A percentile compares a stretch with the other conserved stretches of the same genome.
phyloP scores from a whole-genome alignment of 805 yeast genomes.

The Candida arabinofermentans region DNA sequence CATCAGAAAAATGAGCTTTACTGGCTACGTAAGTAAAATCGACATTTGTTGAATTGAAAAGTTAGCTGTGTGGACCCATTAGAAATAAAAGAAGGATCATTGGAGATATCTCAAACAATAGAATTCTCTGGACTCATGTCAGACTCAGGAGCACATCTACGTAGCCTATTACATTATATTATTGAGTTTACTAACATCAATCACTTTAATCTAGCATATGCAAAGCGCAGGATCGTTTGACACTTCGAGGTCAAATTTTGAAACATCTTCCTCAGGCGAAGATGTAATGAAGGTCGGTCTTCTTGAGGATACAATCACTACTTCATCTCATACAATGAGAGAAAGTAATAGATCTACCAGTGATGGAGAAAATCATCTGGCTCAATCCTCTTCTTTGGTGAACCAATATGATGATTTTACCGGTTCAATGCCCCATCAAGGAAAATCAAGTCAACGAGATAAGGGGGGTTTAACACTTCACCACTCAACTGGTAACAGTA shows the following conservation, averaged over 20 bases:
- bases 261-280: conserved; percentile 17
- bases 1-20: too few species aligned
- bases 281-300: conserved; percentile 9
- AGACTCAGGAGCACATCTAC: too few species aligned
- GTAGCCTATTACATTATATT: neutral
- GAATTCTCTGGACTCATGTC: too few species aligned
- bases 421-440: neutral
- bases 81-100: too few species aligned
- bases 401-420: conserved; percentile 12
- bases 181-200: neutral
- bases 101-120: too few species aligned
- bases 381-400: conserved; percentile 4
- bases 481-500: neutral
- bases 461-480: neutral
- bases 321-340: conserved; percentile 5
- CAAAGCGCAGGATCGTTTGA: conserved; percentile 18
- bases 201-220: conserved; percentile 5
- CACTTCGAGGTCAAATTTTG: conserved; percentile 19
- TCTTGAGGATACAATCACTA: conserved; percentile 1
- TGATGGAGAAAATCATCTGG: too few species aligned
- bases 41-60: too few species aligned
- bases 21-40: too few species aligned
- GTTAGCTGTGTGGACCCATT: too few species aligned
- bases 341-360: conserved; percentile 1
- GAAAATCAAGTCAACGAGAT: neutral